Evolutionary conservation across 2,329 filamentous ascomycete genomes (phyloP).

Genomic region (Endocalyx cinctus): DNA sequence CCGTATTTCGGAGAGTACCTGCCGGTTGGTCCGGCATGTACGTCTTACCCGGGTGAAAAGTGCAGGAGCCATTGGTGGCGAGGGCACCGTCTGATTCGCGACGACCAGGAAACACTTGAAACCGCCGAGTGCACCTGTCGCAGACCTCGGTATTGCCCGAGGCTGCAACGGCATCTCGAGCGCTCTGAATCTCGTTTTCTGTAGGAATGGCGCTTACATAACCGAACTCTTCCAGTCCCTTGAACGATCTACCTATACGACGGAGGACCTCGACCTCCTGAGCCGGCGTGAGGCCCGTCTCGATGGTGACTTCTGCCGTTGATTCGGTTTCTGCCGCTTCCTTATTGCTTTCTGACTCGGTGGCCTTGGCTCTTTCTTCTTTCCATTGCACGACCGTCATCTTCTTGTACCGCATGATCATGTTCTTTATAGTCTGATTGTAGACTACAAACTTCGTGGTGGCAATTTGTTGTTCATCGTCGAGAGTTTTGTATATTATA

Average conservation of each 20-base stretch:
- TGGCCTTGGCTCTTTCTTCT: constrained; percentile 42
- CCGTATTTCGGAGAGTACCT: too few species aligned
- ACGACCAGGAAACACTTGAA: constrained; percentile 87
- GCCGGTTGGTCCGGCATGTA: constrained; percentile 54
- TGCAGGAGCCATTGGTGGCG: constrained; percentile 72
- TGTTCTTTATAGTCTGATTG: constrained; percentile 76
- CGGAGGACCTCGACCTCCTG: constrained; percentile 66
- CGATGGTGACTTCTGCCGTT: constrained; percentile 53
- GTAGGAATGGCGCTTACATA: constrained; percentile 70
- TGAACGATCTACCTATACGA: constrained; percentile 59
- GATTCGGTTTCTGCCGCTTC: constrained; percentile 32
- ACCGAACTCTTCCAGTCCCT: constrained; percentile 60
- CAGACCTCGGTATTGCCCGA: constrained; percentile 81
- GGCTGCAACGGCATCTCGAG: constrained; percentile 59
- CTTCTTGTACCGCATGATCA: constrained; percentile 69
- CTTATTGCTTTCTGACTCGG: constrained; percentile 27
- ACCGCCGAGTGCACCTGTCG: constrained; percentile 79
- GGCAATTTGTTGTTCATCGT: constrained; percentile 75
- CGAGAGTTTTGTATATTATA: constrained; percentile 63
- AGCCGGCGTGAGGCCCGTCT: constrained; percentile 62
- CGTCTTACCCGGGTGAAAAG: constrained; percentile 72
- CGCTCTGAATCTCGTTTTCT: constrained; percentile 59
- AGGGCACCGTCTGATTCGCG: constrained; percentile 71
- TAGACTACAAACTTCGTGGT: constrained; percentile 68
- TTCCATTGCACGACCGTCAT: constrained; percentile 72